These are phyloP conservation scores for Magnolia officinalis DNA, from an alignment of 164 flowering plant genomes.

Conservation along the genomic window DNA sequence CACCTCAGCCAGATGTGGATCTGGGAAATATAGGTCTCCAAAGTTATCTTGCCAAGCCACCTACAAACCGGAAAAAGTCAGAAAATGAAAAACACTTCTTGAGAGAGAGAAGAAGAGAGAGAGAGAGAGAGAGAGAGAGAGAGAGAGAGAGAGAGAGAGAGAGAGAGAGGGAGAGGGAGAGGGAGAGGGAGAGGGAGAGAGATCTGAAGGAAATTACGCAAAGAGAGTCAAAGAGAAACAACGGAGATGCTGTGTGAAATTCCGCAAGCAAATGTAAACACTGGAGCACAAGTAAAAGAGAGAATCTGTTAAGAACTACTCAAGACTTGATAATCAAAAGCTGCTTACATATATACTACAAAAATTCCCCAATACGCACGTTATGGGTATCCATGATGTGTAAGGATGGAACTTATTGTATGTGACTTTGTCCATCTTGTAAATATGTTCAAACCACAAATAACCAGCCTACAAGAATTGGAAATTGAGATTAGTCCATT, in stretches of 20 bases:
- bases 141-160: no score
- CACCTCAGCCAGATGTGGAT: conserved; percentile 99
- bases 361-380: conserved; percentile 46
- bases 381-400: conserved; percentile 99
- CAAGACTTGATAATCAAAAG: not conserved
- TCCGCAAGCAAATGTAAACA: conserved; percentile 90
- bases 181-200: not conserved
- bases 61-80: conserved; percentile 26
- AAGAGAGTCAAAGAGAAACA: conserved; percentile 79
- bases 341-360: not conserved
- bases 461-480: conserved; percentile 61
- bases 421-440: conserved; percentile 89
- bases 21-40: conserved; percentile 98
- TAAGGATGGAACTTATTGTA: conserved; percentile 93
- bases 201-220: conserved; percentile 47
- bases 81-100: not conserved
- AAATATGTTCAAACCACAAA: conserved; percentile 85
- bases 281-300: conserved; percentile 36
- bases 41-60: conserved; percentile 97
- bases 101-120: no score
- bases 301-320: conserved; percentile 7
- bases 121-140: no score
- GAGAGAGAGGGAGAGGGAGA: not conserved
- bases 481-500: conserved; percentile 1
- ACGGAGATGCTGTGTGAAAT: conserved; percentile 85